These are phyloP conservation scores for Hemerocallis citrina DNA, from an alignment of 106 monocot species.

Conservation along the genomic window DNA sequence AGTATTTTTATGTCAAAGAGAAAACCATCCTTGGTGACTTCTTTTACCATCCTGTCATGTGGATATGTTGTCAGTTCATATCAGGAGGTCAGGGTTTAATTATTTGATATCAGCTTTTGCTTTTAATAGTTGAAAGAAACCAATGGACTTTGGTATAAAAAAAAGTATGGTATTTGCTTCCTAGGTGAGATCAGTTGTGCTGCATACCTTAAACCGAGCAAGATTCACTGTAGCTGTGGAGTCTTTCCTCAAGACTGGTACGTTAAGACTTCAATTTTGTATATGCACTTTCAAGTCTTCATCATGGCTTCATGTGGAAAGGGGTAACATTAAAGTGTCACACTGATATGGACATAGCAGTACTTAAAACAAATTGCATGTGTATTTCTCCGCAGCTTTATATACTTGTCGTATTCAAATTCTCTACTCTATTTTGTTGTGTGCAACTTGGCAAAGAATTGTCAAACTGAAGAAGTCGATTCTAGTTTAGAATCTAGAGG, in stretches of 20 bases:
- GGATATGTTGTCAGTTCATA: conserved; percentile 96
- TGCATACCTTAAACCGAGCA: conserved; percentile 89
- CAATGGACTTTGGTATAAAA: background rate
- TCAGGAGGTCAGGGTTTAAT: conserved; percentile 53
- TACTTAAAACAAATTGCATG: background rate
- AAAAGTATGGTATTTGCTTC: background rate
- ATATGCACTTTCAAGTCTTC: too few species aligned
- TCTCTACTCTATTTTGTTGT: background rate
- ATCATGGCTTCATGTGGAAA: too few species aligned
- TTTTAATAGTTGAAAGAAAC: background rate
- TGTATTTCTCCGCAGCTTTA: background rate
- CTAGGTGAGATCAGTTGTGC: conserved; percentile 92
- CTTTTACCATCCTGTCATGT: conserved; percentile 85
- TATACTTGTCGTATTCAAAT: background rate
- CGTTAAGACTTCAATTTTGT: background rate
- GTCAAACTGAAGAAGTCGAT: background rate
- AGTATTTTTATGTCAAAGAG: conserved; percentile 89
- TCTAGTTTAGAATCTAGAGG: background rate
- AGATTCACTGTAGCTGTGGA: conserved; percentile 95
- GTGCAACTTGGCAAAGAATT: background rate
- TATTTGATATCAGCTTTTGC: background rate
- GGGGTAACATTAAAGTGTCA: background rate
- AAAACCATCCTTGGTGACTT: conserved; percentile 74
- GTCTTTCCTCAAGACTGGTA: conserved; percentile 90
- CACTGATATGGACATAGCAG: background rate